These are phyloP conservation scores for Leishmania gerbilli DNA, from an alignment of 208 protist species.

Conservation along the genomic window DNA sequence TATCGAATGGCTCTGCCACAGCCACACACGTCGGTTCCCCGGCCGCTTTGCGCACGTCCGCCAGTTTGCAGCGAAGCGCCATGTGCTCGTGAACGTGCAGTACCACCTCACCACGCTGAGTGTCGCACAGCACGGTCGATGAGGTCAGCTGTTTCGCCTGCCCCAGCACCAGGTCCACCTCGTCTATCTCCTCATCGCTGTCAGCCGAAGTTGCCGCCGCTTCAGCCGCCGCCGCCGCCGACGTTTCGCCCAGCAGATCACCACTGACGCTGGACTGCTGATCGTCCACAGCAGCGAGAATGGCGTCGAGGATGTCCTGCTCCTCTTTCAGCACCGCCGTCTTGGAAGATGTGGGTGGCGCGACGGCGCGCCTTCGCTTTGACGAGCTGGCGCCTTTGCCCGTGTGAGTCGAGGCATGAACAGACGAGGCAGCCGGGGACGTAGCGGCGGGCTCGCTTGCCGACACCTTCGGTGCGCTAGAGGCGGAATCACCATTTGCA, in stretches of 20 bases:
- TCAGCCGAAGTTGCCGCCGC: not conserved
- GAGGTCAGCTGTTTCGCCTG: slow-evolving; percentile 55
- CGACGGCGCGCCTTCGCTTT: not conserved
- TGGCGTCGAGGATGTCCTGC: slow-evolving; percentile 59
- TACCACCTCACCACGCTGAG: slow-evolving; percentile 31
- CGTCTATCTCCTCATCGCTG: slow-evolving; percentile 14
- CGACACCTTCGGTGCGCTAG: not conserved
- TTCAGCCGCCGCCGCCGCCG: not conserved
- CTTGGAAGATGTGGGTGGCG: not conserved
- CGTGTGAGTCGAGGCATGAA: not conserved
- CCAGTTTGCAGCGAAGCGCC: slow-evolving; percentile 41
- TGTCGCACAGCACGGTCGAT: slow-evolving; percentile 25
- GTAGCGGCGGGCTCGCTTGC: not conserved
- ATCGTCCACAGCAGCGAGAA: slow-evolving; percentile 57
- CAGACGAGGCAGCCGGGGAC: not conserved
- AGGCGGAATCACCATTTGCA: not conserved
- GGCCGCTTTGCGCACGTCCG: slow-evolving; percentile 26
- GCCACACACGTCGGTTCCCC: slow-evolving; percentile 60
- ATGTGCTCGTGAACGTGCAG: slow-evolving; percentile 72
- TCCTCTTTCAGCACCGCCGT: slow-evolving; percentile 29
- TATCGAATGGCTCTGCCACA: slow-evolving; percentile 6
- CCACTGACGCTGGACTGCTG: slow-evolving; percentile 73
- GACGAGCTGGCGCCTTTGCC: not conserved
- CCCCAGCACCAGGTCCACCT: slow-evolving; percentile 51
- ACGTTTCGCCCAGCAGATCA: slow-evolving; percentile 35